Evolutionary conservation across 768 basidiomycete genomes (phyloP), one percentile per base, ranked within the genome.

Genomic region (Fomitopsis serialis): DNA sequence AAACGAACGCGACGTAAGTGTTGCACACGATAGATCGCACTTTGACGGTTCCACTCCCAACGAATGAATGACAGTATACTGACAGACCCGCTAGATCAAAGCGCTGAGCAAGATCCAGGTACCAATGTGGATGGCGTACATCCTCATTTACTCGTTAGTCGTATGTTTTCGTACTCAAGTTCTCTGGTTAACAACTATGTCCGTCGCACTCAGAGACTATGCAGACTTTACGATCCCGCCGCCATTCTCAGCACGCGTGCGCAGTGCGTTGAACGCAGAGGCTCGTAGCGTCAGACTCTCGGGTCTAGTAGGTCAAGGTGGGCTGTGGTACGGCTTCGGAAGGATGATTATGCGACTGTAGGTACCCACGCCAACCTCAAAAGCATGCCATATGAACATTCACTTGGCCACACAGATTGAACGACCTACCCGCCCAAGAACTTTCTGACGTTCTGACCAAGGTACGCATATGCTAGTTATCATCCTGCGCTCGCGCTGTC

Each of bases 261-360:
- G 82, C 47, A 90, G 92, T 58, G 95, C 94, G 1, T 76, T 98
- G 49, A 91, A 86, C 62, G 94, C 95, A 19, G 93, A 96, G 51
- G 78, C 95, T 10, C 80, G 82, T 21, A 91, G 88, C 59, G 94
- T 98, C 50, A 85, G 82, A 55, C 76, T 98, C 6, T 82, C 89
- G 10, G 79, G 78, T 42, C 81, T 95, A 8, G 92, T 96, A 9
- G 95, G 94, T 8, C 84, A 86, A 11, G 90, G 90, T 2, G 90
- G 92, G 2, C 70, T 84, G 61, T 98, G 95, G 94, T 98, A 97
- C 67, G 87, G 86, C 3, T 94, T 94, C 67, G 94, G 94, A 13
- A 85, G 85, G 66, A 82, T 84, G 58, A 83, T 96, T 55, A 87
- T 86, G 74, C 85, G 86, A 50, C 81, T 96, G 92, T 92, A 63